Evolutionary conservation across 805 yeast species (phyloP).

Genomic region (Sugiyamaella valdiviana): DNA sequence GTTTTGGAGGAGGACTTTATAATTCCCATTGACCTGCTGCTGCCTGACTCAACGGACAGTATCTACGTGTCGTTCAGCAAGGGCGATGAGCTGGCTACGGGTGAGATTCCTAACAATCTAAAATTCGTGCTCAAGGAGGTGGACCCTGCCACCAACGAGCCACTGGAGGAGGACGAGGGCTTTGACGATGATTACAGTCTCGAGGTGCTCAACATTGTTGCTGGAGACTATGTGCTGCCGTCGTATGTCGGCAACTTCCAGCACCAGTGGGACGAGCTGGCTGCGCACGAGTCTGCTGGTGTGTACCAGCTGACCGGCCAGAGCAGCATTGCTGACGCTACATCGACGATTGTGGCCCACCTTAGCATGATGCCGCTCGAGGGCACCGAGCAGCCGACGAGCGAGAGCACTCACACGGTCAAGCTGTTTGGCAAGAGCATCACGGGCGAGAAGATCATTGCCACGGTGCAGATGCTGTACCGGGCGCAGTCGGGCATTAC

Average conservation of each 20-base stretch:
- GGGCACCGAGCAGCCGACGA: slow-evolving; percentile 58
- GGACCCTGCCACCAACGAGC: slow-evolving; percentile 63
- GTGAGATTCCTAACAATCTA: slow-evolving; percentile 57
- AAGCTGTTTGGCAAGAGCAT: slow-evolving; percentile 76
- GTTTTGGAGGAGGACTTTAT: slow-evolving; percentile 56
- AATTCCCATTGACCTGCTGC: slow-evolving; percentile 64
- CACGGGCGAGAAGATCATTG: slow-evolving; percentile 43
- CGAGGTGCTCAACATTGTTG: slow-evolving; percentile 63
- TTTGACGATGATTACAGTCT: slow-evolving; percentile 90
- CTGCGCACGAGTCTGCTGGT: slow-evolving; percentile 47
- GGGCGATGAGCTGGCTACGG: slow-evolving; percentile 40
- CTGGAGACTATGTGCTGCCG: slow-evolving; percentile 81
- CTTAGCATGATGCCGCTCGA: slow-evolving; percentile 70
- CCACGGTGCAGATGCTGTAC: slow-evolving; percentile 38
- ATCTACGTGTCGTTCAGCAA: slow-evolving; percentile 63
- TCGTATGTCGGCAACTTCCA: slow-evolving; percentile 73
- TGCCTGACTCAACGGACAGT: slow-evolving; percentile 65
- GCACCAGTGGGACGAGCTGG: slow-evolving; percentile 64
- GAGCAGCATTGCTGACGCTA: slow-evolving; percentile 47
- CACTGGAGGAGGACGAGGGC: slow-evolving; percentile 58
- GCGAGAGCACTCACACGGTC: slow-evolving; percentile 55
- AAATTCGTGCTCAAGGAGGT: slow-evolving; percentile 74
- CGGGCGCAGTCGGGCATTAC: slow-evolving; percentile 41
- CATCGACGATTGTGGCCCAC: slow-evolving; percentile 44
- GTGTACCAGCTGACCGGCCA: slow-evolving; percentile 59